phyloP scores from a whole-genome alignment of 2,329 filamentous ascomycete species.

The Fusarium solani-melongenae region DNA sequence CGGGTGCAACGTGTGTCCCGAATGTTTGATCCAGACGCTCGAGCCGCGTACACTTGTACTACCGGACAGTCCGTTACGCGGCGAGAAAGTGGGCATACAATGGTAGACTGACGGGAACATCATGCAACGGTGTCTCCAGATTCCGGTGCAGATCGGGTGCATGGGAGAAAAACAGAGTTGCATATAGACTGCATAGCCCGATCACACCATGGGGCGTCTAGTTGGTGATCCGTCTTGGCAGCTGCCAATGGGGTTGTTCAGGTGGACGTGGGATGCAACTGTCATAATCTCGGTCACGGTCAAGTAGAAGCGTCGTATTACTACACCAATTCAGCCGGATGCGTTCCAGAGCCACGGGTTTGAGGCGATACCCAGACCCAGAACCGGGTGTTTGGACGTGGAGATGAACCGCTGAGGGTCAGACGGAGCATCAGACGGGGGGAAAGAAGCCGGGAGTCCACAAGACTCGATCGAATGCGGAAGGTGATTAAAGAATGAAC shows the following conservation, averaged over 20 bases:
- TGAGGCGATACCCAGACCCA: background rate
- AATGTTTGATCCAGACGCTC: background rate
- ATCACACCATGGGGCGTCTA: conserved; percentile 21
- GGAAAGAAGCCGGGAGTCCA: background rate
- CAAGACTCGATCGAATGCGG: conserved; percentile 1
- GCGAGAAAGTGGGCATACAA: background rate
- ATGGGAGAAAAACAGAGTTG: background rate
- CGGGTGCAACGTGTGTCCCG: background rate
- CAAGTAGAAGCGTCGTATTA: background rate
- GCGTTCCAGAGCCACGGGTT: background rate
- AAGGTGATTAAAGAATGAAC: conserved; percentile 25
- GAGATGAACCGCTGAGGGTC: background rate
- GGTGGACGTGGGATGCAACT: background rate
- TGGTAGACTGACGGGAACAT: background rate
- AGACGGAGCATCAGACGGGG: background rate
- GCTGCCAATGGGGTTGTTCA: background rate
- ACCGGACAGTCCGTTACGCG: background rate
- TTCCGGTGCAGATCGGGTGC: background rate
- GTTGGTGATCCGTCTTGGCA: background rate
- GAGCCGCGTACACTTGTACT: background rate
- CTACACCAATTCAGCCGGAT: background rate
- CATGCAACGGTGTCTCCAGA: conserved; percentile 7
- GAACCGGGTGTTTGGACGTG: background rate
- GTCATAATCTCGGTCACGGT: background rate
- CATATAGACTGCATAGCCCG: background rate